phyloP scores from a whole-genome alignment of 169 alveolate species.

The Theileria parva region DNA sequence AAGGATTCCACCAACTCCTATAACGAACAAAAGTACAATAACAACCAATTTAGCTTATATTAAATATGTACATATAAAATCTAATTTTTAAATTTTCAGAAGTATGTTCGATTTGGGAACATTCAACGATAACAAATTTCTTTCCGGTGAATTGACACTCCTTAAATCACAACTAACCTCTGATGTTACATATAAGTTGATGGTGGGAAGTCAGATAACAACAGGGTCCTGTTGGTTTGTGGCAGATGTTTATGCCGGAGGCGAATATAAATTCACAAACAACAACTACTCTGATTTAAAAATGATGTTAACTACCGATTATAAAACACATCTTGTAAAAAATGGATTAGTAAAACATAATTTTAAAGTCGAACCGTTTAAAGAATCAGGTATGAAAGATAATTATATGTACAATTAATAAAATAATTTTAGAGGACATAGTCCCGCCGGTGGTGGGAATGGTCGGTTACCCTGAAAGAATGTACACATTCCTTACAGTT shows the following conservation, averaged over 20 bases:
- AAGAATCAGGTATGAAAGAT: not conserved
- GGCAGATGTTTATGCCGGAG: conserved; percentile 23
- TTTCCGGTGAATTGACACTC: conserved; percentile 23
- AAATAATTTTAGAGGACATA: conserved; percentile 4
- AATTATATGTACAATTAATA: not conserved
- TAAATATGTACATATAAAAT: not conserved
- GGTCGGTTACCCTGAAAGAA: conserved; percentile 20
- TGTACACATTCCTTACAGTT: conserved; percentile 22
- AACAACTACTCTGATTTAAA: conserved; percentile 7
- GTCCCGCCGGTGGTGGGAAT: not conserved
- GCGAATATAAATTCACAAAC: not conserved
- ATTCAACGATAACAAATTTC: conserved; percentile 1
- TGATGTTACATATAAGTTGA: conserved; percentile 9
- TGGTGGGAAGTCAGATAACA: conserved; percentile 48
- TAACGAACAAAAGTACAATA: not conserved
- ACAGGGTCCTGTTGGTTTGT: conserved; percentile 58
- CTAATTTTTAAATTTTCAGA: not conserved
- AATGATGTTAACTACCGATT: conserved; percentile 28
- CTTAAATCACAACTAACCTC: conserved; percentile 17
- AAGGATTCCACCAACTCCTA: not conserved
- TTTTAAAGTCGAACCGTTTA: conserved; percentile 13
- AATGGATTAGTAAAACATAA: conserved; percentile 27
- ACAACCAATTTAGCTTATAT: not conserved
- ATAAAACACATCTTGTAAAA: conserved; percentile 7
- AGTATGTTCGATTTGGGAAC: conserved; percentile 7